Percentiles rank a stretch among this genome's conserved stretches.
phyloP scores from a whole-genome alignment of 305 asterid genomes.

The Fraxinus paxiana region DNA sequence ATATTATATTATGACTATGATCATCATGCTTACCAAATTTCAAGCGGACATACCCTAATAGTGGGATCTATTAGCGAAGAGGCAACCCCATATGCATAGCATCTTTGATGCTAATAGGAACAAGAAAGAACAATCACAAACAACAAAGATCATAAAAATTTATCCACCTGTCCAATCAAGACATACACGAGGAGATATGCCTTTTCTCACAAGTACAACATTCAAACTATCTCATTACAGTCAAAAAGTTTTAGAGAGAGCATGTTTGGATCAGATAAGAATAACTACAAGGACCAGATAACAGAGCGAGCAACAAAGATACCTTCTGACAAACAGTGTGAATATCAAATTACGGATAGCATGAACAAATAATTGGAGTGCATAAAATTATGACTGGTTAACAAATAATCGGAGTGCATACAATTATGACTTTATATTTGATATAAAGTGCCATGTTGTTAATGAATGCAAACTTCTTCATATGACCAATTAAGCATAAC shows the following conservation, averaged over 20 bases:
- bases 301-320: slow-evolving; percentile 6
- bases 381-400: not conserved
- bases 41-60: not conserved
- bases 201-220: slow-evolving; percentile 1
- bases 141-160: not conserved
- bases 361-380: not conserved
- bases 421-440: not conserved
- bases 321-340: not conserved
- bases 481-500: not conserved
- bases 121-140: not conserved
- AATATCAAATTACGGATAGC: not conserved
- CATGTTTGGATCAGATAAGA: not conserved
- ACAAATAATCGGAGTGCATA: not conserved
- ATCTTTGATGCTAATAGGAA: slow-evolving; percentile 3
- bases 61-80: not conserved
- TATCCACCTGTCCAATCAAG: not conserved
- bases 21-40: not conserved
- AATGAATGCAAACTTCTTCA: not conserved
- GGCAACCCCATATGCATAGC: not conserved
- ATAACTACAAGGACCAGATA: slow-evolving; percentile 13
- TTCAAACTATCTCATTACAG: not conserved
- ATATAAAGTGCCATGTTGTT: not conserved
- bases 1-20: not conserved
- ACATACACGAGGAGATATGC: not conserved
- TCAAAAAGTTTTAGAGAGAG: slow-evolving; percentile 2